These are phyloP conservation scores for Microstroma glucosiphilum DNA, from an alignment of 1,284 basidiomycete species.

Conservation along the genomic window DNA sequence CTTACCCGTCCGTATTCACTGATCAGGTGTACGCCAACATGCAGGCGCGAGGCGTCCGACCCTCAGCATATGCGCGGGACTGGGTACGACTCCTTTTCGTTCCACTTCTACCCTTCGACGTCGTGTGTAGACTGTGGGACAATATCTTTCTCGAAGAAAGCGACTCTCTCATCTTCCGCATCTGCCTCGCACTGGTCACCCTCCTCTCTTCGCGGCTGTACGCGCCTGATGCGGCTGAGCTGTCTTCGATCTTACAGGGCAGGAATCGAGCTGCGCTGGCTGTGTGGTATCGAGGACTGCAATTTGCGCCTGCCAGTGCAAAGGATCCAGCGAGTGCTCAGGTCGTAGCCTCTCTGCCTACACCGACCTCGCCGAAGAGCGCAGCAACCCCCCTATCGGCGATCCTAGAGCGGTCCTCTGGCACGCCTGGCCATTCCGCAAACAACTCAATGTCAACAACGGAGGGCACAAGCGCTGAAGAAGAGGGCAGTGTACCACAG, in stretches of 20 bases:
- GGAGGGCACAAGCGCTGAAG: slow-evolving; percentile 2
- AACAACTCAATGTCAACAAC: not conserved
- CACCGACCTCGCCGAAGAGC: not conserved
- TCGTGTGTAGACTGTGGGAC: slow-evolving; percentile 42
- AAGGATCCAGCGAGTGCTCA: not conserved
- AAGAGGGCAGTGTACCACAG: not conserved
- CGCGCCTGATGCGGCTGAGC: slow-evolving; percentile 31
- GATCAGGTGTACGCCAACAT: slow-evolving; percentile 38
- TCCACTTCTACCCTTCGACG: slow-evolving; percentile 36
- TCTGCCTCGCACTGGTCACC: slow-evolving; percentile 36
- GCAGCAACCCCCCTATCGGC: not conserved
- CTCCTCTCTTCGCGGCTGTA: slow-evolving; percentile 39
- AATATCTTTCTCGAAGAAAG: slow-evolving; percentile 19
- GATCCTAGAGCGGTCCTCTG: no score
- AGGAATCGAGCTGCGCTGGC: slow-evolving; percentile 32
- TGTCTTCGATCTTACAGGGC: slow-evolving; percentile 31
- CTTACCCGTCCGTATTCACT: not conserved
- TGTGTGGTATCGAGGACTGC: slow-evolving; percentile 26
- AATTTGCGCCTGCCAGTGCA: not conserved
- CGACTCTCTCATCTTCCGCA: slow-evolving; percentile 36
- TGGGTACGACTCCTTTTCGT: slow-evolving; percentile 39
- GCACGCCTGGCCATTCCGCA: slow-evolving; percentile 5
- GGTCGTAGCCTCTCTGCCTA: not conserved
- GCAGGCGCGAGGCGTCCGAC: slow-evolving; percentile 27
- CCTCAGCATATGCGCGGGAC: slow-evolving; percentile 25